Conservation (phyloP, 2,329 filamentous ascomycete genomes). For the Exophiala sp. region DNA sequence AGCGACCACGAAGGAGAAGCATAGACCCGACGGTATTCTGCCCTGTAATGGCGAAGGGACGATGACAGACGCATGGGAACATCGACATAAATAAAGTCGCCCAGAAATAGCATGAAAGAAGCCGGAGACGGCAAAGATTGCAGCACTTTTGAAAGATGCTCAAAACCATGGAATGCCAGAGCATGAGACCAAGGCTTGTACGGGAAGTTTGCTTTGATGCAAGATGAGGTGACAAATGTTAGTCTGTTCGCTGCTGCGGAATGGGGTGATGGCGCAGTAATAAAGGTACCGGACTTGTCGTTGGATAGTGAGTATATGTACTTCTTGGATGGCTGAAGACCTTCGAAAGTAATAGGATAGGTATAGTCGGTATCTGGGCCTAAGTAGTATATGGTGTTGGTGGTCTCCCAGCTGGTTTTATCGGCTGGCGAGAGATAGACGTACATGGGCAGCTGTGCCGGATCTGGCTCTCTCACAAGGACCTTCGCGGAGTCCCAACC, state of each 20-base stretch:
- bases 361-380: constrained; percentile 79
- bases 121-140: constrained; percentile 58
- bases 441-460: constrained; percentile 65
- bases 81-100: constrained; percentile 54
- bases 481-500: constrained; percentile 73
- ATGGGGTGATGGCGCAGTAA: constrained; percentile 66
- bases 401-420: constrained; percentile 51
- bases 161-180: constrained; percentile 63
- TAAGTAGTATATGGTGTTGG: constrained; percentile 59
- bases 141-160: constrained; percentile 66
- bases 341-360: constrained; percentile 58
- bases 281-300: constrained; percentile 77
- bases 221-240: constrained; percentile 87
- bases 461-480: constrained; percentile 76
- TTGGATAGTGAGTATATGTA: constrained; percentile 87
- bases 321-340: constrained; percentile 62
- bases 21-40: constrained; percentile 94
- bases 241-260: constrained; percentile 62
- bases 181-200: constrained; percentile 81
- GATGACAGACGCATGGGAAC: constrained; percentile 75
- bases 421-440: constrained; percentile 50
- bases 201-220: constrained; percentile 84
- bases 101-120: constrained; percentile 61
- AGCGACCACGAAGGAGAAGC: constrained; percentile 79
- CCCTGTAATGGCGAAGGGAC: constrained; percentile 68